Percentiles rank a stretch among this genome's conserved stretches.
phyloP scores from a whole-genome alignment of 2,329 filamentous ascomycete species.

The Elsinoe perseae region DNA sequence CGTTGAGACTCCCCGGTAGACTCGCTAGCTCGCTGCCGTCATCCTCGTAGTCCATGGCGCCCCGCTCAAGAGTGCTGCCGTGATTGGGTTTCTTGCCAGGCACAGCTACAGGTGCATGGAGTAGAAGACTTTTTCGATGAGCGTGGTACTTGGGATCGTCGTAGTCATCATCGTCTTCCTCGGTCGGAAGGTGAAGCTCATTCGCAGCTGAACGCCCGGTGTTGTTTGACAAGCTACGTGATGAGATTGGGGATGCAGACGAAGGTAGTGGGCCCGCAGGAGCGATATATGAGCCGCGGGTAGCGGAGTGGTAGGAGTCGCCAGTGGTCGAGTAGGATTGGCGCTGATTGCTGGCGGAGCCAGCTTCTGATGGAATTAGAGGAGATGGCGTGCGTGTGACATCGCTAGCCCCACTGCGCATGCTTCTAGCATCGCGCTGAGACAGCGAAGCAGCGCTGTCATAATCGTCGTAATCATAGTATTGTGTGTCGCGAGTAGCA shows the following conservation, averaged over 20 bases:
- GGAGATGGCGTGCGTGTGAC: conserved; percentile 42
- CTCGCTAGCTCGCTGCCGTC: conserved; percentile 13
- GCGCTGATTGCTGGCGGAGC: conserved; percentile 8
- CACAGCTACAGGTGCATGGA: conserved; percentile 71
- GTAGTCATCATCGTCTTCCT: conserved; percentile 23
- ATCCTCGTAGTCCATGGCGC: conserved; percentile 33
- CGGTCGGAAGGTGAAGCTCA: conserved; percentile 31
- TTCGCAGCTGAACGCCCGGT: conserved; percentile 23
- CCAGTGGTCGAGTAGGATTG: background rate
- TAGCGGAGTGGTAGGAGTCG: conserved; percentile 9
- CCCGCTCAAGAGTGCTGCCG: conserved; percentile 58
- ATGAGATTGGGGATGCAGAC: conserved; percentile 1
- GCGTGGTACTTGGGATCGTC: conserved; percentile 73
- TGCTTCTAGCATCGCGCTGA: conserved; percentile 21
- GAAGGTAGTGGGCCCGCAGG: background rate
- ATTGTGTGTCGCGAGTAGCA: conserved; percentile 29
- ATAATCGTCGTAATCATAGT: conserved; percentile 33
- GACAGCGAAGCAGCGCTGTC: background rate
- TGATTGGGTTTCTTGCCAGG: conserved; percentile 67
- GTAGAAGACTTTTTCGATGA: conserved; percentile 69
- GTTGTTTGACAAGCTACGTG: background rate
- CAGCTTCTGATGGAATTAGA: conserved; percentile 47
- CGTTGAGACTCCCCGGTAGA: conserved; percentile 15
- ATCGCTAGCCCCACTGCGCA: conserved; percentile 31
- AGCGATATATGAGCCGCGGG: background rate